Conservation (phyloP, 192 early-diverging fungal species). For the Entomortierella chlamydospora region DNA sequence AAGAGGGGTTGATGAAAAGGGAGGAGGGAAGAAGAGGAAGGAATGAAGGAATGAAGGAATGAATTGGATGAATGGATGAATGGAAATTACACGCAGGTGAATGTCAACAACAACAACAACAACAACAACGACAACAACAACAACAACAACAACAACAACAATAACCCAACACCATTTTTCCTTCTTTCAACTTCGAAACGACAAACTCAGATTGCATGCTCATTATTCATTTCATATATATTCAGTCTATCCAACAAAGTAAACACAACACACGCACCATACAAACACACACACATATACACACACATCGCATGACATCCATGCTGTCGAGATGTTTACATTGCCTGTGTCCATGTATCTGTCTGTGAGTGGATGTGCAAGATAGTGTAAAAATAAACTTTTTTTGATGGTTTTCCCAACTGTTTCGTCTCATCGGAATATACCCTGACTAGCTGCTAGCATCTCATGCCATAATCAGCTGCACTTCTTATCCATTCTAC, state of each 20-base stretch:
- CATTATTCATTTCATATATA: no score
- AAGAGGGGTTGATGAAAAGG: not conserved
- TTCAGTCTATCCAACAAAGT: no score
- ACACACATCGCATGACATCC: no score
- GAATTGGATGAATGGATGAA: conserved; percentile 7
- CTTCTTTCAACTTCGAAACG: no score
- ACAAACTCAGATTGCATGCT: no score
- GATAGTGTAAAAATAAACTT: not conserved
- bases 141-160: no score
- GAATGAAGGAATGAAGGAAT: not conserved
- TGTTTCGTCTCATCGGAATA: not conserved
- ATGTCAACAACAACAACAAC: not conserved
- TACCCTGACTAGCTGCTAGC: not conserved
- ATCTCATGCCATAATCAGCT: not conserved
- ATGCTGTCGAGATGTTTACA: no score
- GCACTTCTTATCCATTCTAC: not conserved
- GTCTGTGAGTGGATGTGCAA: no score
- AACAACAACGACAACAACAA: no score
- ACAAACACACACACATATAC: no score
- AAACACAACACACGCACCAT: no score
- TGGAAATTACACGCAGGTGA: not conserved
- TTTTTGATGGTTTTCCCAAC: not conserved
- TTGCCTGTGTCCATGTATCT: not conserved
- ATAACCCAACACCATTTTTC: no score
- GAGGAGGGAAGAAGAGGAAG: not conserved